phyloP scores from a whole-genome alignment of 352 stramenopile genomes.

The Globisporangium acanthophoron region DNA sequence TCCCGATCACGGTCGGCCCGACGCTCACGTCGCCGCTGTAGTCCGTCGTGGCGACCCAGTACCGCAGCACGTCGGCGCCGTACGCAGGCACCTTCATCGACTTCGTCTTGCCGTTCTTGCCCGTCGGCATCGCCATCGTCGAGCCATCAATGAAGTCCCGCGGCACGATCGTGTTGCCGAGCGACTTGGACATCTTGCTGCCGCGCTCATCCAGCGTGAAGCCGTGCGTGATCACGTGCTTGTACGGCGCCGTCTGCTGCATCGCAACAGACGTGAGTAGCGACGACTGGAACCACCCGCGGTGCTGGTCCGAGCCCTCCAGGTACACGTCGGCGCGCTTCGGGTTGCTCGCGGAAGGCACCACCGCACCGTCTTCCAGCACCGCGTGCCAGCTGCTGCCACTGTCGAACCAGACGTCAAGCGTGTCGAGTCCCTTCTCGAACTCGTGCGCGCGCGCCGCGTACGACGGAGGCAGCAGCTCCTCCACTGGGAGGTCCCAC shows the following conservation, averaged over 20 bases:
- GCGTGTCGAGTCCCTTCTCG: slow-evolving; percentile 95
- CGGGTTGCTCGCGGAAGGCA: slow-evolving; percentile 13
- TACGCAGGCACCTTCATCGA: slow-evolving; percentile 84
- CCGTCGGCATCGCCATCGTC: slow-evolving; percentile 55
- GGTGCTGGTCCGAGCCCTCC: slow-evolving; percentile 96
- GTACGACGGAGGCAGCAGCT: slow-evolving; percentile 62
- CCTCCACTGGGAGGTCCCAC: slow-evolving; percentile 87
- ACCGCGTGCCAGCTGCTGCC: slow-evolving; percentile 78
- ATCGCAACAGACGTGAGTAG: slow-evolving; percentile 91
- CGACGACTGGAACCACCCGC: slow-evolving; percentile 99
- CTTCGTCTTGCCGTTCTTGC: slow-evolving; percentile 68
- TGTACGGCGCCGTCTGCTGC: slow-evolving; percentile 89
- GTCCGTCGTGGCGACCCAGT: slow-evolving; percentile 97
- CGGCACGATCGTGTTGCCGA: slow-evolving; percentile 96
- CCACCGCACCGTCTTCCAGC: slow-evolving; percentile 33
- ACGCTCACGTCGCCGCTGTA: slow-evolving; percentile 96
- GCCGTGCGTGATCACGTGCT: slow-evolving; percentile 97
- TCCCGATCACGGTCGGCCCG: slow-evolving; percentile 87
- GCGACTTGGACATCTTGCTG: slow-evolving; percentile 98
- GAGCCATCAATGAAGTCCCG: slow-evolving; percentile 93
- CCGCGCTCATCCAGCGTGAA: slow-evolving; percentile 98
- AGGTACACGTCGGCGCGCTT: slow-evolving; percentile 96
- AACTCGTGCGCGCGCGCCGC: slow-evolving; percentile 83
- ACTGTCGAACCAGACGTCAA: slow-evolving; percentile 99
- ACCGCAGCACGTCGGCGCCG: slow-evolving; percentile 95